A percentile compares a stretch with the other conserved stretches of the same genome.
Evolutionary conservation across 2,329 filamentous ascomycete genomes (phyloP).

Genomic region (Xylaria multiplex): DNA sequence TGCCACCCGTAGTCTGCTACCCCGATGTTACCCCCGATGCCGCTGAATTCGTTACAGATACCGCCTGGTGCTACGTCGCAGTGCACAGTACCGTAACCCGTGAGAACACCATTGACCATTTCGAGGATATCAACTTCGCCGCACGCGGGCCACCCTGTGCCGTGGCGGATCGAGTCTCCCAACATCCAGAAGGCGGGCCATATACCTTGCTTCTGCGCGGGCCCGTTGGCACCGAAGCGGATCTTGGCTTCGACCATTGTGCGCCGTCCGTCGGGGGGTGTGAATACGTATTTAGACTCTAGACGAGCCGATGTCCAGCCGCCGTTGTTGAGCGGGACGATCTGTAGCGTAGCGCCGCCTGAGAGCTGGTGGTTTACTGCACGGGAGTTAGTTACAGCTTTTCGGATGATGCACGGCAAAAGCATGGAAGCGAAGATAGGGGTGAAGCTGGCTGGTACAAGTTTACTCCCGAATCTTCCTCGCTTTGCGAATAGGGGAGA

Average conservation of each 20-base stretch:
- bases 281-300: slow-evolving; percentile 59
- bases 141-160: slow-evolving; percentile 59
- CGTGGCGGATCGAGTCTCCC: slow-evolving; percentile 58
- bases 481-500: no score
- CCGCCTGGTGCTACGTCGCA: slow-evolving; percentile 57
- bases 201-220: slow-evolving; percentile 57
- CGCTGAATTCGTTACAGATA: slow-evolving; percentile 59
- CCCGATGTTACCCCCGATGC: slow-evolving; percentile 50
- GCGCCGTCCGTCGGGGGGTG: slow-evolving; percentile 52
- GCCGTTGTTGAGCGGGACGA: slow-evolving; percentile 57
- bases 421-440: not conserved
- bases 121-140: slow-evolving; percentile 64
- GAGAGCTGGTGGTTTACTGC: slow-evolving; percentile 60
- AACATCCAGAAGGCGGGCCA: slow-evolving; percentile 66
- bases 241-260: slow-evolving; percentile 58
- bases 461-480: not conserved
- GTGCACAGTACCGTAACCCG: slow-evolving; percentile 60
- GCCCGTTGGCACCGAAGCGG: slow-evolving; percentile 55
- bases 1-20: slow-evolving; percentile 61
- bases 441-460: not conserved
- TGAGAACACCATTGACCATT: slow-evolving; percentile 58
- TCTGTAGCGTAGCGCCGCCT: slow-evolving; percentile 61
- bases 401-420: not conserved
- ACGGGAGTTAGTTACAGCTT: not conserved
- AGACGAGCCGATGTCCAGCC: slow-evolving; percentile 62